Evolutionary conservation across 2,329 filamentous ascomycete species (phyloP).

Genomic region (Calonectria pseudoturangicola): DNA sequence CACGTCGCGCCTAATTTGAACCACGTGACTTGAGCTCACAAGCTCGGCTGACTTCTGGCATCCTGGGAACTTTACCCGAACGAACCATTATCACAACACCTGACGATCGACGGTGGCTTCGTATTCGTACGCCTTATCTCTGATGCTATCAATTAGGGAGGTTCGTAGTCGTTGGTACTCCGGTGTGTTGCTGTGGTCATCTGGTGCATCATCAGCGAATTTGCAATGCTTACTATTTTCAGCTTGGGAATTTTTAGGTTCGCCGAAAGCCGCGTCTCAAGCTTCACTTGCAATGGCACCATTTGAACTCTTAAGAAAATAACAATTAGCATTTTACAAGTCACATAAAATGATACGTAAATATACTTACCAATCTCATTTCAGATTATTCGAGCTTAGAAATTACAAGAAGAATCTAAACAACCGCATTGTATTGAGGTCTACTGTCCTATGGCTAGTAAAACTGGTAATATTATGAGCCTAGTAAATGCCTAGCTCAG

Average conservation of each 20-base stretch:
- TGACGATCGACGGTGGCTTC: background rate
- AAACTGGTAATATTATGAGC: no score
- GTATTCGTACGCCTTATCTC: constrained; percentile 25
- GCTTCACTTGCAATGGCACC: background rate
- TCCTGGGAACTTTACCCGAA: constrained; percentile 15
- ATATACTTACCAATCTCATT: no score
- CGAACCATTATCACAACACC: constrained; percentile 26
- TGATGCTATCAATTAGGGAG: background rate
- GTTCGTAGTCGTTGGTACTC: background rate
- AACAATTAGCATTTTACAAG: background rate
- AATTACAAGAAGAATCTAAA: no score
- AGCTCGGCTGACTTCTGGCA: constrained; percentile 43
- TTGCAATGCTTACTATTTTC: constrained; percentile 12
- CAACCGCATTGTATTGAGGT: no score
- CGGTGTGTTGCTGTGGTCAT: background rate
- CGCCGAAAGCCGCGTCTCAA: background rate
- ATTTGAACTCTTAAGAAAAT: background rate
- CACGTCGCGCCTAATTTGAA: constrained; percentile 41
- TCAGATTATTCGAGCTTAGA: no score
- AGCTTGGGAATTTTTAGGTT: constrained; percentile 11
- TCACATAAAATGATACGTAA: background rate
- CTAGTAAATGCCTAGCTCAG: no score
- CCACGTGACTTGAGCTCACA: constrained; percentile 57
- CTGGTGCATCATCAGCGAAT: background rate
- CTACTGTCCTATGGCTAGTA: no score